Evolutionary conservation across 352 stramenopile species (phyloP), one percentile per base, ranked within the genome.

Genomic region (Phytophthora fragariae): DNA sequence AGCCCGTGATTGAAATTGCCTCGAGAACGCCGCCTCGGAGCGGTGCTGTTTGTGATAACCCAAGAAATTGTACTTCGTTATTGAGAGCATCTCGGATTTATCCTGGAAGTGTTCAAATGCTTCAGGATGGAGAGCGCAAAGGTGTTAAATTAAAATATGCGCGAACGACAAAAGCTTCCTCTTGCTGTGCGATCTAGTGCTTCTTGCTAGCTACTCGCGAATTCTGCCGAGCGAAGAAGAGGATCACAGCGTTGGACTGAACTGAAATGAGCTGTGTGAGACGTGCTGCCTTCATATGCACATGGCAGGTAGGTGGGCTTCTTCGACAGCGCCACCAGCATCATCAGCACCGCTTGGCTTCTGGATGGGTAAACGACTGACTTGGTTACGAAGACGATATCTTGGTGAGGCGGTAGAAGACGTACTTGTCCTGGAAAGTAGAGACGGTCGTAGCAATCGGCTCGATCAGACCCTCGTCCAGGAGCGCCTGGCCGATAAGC

Each of bases 371-470:
- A 58, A 61, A 64, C 31, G 55, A 68, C 57, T 62, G 59, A 68
- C 56, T 64, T 56, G 53, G 57, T 76, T 82, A 90, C 62, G 75
- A 65, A 50, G 70, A 67, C 27, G 70, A 73, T 39, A 86, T 74
- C 46, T 83, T 80, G 17, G 77, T 87, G 58, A 96, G 79, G 27
- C 90, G 85, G 64, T 95, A 96, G 74, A 96, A 94, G 44, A 94
- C 85, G 66, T 94, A 95, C 67, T 92, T 92, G 80, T 95, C 88
- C 64, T 96, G 90, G 80, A 96, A 96, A 62, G 78, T 90, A 27
- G 83, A 81, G 55, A 93, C 79, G 33, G 72, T 82, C 37, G 85
- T 83, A 14, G 89, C 85, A 46, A 96, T 92, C 3, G 90, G 82
- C 63, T 94, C 86, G 37, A 96, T 91, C 37, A 94, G 68, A 33